Evolutionary conservation across 176 grass and related monocot species (phyloP).

Genomic region (Metroxylon sagu): DNA sequence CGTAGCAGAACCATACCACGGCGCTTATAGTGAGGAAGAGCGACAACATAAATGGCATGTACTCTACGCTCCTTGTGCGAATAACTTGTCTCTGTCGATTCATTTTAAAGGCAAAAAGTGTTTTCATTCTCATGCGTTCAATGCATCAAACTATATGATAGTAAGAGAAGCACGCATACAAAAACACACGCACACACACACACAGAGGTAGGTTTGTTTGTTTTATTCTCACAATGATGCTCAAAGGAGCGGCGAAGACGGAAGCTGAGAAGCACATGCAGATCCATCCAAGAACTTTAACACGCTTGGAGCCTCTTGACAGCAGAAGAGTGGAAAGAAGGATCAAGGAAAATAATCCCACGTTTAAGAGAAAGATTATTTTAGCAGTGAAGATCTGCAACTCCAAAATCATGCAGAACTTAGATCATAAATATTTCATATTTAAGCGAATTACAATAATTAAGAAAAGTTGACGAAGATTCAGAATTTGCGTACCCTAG

Average conservation of each 20-base stretch:
- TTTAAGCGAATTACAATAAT: background rate
- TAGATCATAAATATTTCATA: background rate
- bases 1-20: no score
- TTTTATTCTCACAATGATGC: constrained; percentile 60
- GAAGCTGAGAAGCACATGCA: constrained; percentile 81
- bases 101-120: no score
- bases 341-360: constrained; percentile 46
- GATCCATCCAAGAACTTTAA: constrained; percentile 60
- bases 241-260: constrained; percentile 86
- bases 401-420: background rate
- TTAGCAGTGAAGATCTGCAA: constrained; percentile 34
- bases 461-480: background rate
- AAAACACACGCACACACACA: no score
- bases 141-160: no score
- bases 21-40: no score
- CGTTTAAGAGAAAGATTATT: constrained; percentile 57
- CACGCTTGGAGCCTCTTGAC: constrained; percentile 24
- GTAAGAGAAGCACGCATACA: no score
- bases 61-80: no score
- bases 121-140: no score
- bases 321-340: constrained; percentile 37
- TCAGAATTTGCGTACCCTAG: constrained; percentile 20
- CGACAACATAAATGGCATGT: no score
- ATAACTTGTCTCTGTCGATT: no score
- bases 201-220: no score